phyloP scores from a whole-genome alignment of 2,329 filamentous ascomycete genomes.

The Phialocephala subalpina region DNA sequence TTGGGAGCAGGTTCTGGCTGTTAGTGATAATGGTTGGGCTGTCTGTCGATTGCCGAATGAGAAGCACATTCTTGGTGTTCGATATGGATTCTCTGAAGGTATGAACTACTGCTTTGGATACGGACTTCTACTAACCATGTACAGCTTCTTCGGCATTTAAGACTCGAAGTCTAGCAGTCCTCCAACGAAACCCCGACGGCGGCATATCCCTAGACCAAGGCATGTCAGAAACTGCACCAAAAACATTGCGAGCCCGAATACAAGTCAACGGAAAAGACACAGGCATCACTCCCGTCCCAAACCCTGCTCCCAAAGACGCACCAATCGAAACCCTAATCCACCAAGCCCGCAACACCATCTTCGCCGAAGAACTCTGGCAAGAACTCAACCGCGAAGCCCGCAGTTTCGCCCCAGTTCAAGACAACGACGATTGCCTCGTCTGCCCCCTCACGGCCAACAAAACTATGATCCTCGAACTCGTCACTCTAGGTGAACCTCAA shows the following conservation, averaged over 20 bases:
- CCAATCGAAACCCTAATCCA: constrained; percentile 74
- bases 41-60: constrained; percentile 80
- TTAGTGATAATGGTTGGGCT: constrained; percentile 87
- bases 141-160: constrained; percentile 64
- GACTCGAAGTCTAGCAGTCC: constrained; percentile 79
- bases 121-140: constrained; percentile 39
- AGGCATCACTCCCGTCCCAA: constrained; percentile 62
- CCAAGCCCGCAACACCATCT: constrained; percentile 80
- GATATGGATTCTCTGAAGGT: constrained; percentile 84
- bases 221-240: constrained; percentile 54
- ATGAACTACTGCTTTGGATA: constrained; percentile 20
- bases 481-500: constrained; percentile 60
- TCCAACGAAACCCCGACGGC: constrained; percentile 79
- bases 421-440: constrained; percentile 64
- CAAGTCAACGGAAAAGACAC: constrained; percentile 63
- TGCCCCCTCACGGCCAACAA: constrained; percentile 61
- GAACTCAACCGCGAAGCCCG: constrained; percentile 87
- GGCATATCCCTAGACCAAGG: constrained; percentile 75
- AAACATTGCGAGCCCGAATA: constrained; percentile 73
- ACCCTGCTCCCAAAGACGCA: constrained; percentile 62
- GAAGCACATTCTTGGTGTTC: constrained; percentile 78
- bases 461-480: constrained; percentile 73
- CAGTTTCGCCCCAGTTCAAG: constrained; percentile 73
- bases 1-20: constrained; percentile 84
- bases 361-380: constrained; percentile 88